Evolutionary conservation across 176 grass and related monocot genomes (phyloP).

Genomic region (Secale cereale): DNA sequence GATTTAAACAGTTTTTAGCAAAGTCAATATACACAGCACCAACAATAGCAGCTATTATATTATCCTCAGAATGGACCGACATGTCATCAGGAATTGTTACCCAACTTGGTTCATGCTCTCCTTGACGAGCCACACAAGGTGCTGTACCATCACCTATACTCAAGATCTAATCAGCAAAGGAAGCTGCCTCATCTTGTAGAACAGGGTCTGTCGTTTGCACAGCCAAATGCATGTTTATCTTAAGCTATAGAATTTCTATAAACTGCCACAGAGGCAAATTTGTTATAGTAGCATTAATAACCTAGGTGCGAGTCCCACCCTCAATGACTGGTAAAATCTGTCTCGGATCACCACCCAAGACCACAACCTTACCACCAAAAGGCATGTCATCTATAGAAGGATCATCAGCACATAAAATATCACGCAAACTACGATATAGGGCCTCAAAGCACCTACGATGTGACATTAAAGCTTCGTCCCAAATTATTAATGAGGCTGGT

Average conservation of each 20-base stretch:
- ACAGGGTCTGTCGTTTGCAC: neutral
- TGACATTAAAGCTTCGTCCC: no score
- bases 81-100: neutral
- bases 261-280: neutral
- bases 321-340: neutral
- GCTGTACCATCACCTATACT: neutral
- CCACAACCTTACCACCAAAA: no score
- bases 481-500: no score
- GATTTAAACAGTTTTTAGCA: neutral
- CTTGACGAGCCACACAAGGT: neutral
- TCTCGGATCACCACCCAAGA: no score
- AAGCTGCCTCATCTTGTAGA: neutral
- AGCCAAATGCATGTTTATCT: neutral
- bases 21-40: neutral
- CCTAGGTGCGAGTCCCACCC: neutral
- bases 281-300: neutral
- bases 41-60: neutral
- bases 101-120: neutral
- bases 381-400: no score
- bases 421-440: no score
- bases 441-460: no score
- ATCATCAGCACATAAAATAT: no score
- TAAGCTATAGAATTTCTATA: neutral
- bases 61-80: neutral
- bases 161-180: neutral